A percentile compares a stretch with the other conserved stretches of the same genome.
These are phyloP conservation scores for Phaseolus coccineus DNA, from an alignment of 331 rosid species.

Conservation along the genomic window DNA sequence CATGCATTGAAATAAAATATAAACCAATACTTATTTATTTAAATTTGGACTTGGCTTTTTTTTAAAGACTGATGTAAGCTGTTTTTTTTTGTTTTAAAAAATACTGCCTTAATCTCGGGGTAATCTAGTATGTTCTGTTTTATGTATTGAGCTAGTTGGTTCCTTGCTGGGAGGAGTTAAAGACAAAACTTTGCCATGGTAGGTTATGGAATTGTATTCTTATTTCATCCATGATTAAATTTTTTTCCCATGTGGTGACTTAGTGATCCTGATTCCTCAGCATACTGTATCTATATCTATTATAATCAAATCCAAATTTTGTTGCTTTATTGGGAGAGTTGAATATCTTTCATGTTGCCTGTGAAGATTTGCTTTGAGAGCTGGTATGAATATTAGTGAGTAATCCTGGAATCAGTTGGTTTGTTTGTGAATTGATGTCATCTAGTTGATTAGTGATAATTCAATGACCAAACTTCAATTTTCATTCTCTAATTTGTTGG, in stretches of 20 bases:
- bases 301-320: constrained; percentile 6
- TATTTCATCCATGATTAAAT: not conserved
- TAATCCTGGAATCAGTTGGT: constrained; percentile 38
- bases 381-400: not conserved
- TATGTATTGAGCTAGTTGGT: not conserved
- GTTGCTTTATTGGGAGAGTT: constrained; percentile 11
- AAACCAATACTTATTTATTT: constrained; percentile 8
- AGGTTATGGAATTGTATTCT: not conserved
- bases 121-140: not conserved
- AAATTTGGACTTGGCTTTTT: constrained; percentile 10
- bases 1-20: constrained; percentile 25
- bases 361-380: not conserved
- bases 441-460: not conserved
- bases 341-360: constrained; percentile 4
- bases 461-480: constrained; percentile 26
- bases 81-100: not conserved
- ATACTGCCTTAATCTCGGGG: constrained; percentile 2
- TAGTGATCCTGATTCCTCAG: constrained; percentile 19
- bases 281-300: not conserved
- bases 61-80: not conserved
- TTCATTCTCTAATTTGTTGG: constrained; percentile 14
- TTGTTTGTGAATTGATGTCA: constrained; percentile 13
- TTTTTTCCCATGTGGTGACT: constrained; percentile 23
- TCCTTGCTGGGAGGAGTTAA: constrained; percentile 18
- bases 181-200: not conserved